Percentiles rank a stretch among this genome's conserved stretches.
These are phyloP conservation scores for Colletotrichum sp. DNA, from an alignment of 2,329 filamentous ascomycete species.

Conservation along the genomic window DNA sequence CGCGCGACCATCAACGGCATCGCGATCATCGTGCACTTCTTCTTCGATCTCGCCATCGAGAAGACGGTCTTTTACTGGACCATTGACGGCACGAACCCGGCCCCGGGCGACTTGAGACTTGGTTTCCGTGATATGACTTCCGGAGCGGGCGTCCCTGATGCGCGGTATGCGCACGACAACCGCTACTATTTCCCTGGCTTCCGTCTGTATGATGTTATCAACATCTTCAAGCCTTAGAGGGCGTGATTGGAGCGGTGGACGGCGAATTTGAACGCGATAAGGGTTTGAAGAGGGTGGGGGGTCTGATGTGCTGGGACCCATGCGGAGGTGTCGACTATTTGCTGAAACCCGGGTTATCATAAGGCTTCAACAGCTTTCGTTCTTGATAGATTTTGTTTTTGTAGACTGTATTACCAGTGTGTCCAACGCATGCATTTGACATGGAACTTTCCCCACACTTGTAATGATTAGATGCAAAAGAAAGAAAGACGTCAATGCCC, in stretches of 20 bases:
- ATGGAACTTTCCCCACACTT: background rate
- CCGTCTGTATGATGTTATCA: background rate
- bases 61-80: background rate
- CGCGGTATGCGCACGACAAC: background rate
- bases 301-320: background rate
- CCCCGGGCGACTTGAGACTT: background rate
- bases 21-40: background rate
- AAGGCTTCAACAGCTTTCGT: background rate
- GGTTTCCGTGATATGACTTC: background rate
- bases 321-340: background rate
- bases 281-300: accelerated
- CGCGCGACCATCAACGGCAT: background rate
- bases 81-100: background rate
- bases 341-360: accelerated
- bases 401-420: background rate
- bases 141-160: background rate
- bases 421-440: accelerated
- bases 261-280: background rate
- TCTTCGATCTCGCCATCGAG: background rate
- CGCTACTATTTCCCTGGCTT: background rate
- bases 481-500: accelerated
- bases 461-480: background rate
- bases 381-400: background rate
- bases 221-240: background rate
- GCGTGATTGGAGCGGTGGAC: background rate